Evolutionary conservation across 257 asterid species (phyloP), one percentile per base, ranked within the genome.

Genomic region (Vinca minor): DNA sequence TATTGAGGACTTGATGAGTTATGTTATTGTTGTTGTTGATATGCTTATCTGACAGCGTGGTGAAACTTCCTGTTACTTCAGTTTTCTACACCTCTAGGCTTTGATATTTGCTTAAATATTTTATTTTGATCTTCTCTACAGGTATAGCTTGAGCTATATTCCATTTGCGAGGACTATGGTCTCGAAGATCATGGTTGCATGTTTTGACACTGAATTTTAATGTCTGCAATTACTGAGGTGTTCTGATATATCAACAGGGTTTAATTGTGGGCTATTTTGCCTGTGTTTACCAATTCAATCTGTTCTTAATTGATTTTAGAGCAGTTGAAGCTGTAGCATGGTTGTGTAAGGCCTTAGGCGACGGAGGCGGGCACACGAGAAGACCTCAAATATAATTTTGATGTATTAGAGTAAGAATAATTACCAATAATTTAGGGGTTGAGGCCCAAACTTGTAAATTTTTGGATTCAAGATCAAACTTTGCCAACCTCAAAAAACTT

Each of bases 161-260:
- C 98, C 98, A 13, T 92, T 92, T 67, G 98, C 98, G 3, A 84
- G 96, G 84, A 82, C 96, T 49, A 85, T 92, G 98, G 95, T 89
- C 67, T 89, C 98, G 14, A 92, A 92, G 81, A 75, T 87, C 52
- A 81, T 85, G 95, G 70, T 62, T 59, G 84, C 87, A 47, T 92
- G 97, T 82, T 89, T 92, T 65, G 97, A 92, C 81, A 87, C 98
- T n/a, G 98, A 89, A 60, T 92, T 87, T 73, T 92, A 84, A 26
- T 14, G 64, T 50, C 50, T 59, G 80, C 61, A 60, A 66, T 58
- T 47, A 70, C 65, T 39, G 66, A 36, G 17, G 77, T 35, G 61
- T 62, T 66, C 48, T 46, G 61, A 58, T 45, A 61, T 34, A 46
- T 47, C 9, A 46, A 53, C 31, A 17, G 44, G 62, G 48, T 64